These are phyloP conservation scores for Stemphylium vesicarium DNA, from an alignment of 2,329 filamentous ascomycete species.

Conservation along the genomic window DNA sequence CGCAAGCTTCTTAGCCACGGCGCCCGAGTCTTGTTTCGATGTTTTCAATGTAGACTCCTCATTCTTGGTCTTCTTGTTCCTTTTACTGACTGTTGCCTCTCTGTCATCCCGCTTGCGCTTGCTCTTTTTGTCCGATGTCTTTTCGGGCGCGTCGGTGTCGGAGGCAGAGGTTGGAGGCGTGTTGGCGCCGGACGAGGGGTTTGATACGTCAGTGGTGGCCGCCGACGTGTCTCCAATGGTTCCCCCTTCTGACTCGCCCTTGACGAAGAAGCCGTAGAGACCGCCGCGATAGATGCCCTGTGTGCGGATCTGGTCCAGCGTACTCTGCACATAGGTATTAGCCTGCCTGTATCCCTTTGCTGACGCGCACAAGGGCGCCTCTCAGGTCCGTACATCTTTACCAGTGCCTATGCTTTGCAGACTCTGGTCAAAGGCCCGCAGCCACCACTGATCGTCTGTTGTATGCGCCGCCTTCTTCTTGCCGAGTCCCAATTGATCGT, in stretches of 20 bases:
- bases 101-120: slow-evolving; percentile 39
- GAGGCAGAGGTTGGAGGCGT: slow-evolving; percentile 41
- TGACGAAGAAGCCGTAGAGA: slow-evolving; percentile 84
- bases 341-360: not conserved
- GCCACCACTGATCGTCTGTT: slow-evolving; percentile 90
- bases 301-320: slow-evolving; percentile 55
- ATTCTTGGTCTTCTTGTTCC: slow-evolving; percentile 22
- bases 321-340: slow-evolving; percentile 59
- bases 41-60: slow-evolving; percentile 1
- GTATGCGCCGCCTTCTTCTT: slow-evolving; percentile 65
- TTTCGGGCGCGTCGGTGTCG: slow-evolving; percentile 24
- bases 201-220: slow-evolving; percentile 23
- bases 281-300: slow-evolving; percentile 59
- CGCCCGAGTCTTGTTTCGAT: slow-evolving; percentile 7
- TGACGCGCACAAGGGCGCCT: not conserved
- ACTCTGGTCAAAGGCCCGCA: slow-evolving; percentile 91
- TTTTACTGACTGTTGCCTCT: slow-evolving; percentile 15
- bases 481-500: slow-evolving; percentile 80
- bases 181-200: slow-evolving; percentile 23
- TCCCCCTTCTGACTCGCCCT: slow-evolving; percentile 76
- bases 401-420: slow-evolving; percentile 67
- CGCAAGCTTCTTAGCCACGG: slow-evolving; percentile 33
- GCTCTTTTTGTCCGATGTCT: slow-evolving; percentile 20
- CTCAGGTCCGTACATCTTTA: slow-evolving; percentile 27
- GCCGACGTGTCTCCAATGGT: slow-evolving; percentile 60